These are phyloP conservation scores for Vickermania ingenoplastis DNA, from an alignment of 208 protist genomes.

Conservation along the genomic window DNA sequence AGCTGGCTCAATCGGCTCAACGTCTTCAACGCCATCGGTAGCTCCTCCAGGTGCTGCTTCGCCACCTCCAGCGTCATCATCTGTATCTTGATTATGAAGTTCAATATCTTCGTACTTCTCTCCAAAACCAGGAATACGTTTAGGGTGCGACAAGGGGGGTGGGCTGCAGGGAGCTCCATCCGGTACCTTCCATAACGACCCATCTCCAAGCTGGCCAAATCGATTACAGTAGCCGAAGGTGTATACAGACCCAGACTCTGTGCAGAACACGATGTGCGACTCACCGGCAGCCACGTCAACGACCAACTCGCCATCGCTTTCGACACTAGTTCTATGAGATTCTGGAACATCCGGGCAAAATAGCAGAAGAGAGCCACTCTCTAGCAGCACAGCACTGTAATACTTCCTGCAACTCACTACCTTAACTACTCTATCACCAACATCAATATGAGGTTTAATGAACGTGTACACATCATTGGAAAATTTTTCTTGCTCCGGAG, in stretches of 20 bases:
- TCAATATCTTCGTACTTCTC: neutral
- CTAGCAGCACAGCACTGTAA: constrained; percentile 35
- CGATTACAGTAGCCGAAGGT: constrained; percentile 67
- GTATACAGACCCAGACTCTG: constrained; percentile 51
- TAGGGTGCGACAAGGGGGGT: constrained; percentile 11
- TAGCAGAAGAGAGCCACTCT: constrained; percentile 29
- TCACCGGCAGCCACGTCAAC: constrained; percentile 64
- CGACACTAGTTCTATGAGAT: constrained; percentile 14
- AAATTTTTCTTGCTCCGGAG: neutral
- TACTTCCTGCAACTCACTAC: constrained; percentile 21
- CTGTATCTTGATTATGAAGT: neutral
- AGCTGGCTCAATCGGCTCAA: neutral
- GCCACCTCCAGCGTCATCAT: neutral
- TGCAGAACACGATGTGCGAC: constrained; percentile 77
- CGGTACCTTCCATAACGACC: constrained; percentile 40
- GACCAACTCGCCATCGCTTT: constrained; percentile 28
- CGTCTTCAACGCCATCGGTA: neutral
- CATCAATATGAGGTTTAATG: constrained; percentile 10
- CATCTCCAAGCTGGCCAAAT: constrained; percentile 79
- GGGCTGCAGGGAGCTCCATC: neutral
- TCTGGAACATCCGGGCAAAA: constrained; percentile 17
- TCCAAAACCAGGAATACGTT: constrained; percentile 33
- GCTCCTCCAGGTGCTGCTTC: neutral
- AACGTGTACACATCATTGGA: neutral
- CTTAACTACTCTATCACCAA: constrained; percentile 26